phyloP scores from a whole-genome alignment of 306 rosid genomes.

The Sechiopsis laciniata region DNA sequence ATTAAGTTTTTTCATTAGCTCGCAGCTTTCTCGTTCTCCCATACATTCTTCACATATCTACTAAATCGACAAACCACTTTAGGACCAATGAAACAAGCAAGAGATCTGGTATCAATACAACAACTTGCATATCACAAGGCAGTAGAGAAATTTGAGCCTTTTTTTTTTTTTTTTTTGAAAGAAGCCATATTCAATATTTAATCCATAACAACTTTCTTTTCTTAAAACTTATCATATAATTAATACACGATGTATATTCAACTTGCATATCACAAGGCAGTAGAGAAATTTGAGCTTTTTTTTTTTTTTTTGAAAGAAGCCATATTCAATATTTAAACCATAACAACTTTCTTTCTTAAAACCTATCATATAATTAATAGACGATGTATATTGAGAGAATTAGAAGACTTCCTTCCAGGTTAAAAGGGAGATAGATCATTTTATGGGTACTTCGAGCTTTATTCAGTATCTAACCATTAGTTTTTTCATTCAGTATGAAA shows the following conservation, averaged over 20 bases:
- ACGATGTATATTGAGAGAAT: background rate
- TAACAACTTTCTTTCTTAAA: background rate
- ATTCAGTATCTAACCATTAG: background rate
- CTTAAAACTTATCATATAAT: background rate
- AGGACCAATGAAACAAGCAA: constrained; percentile 19
- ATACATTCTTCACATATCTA: constrained; percentile 87
- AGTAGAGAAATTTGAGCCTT: background rate
- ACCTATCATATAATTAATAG: constrained; percentile 1
- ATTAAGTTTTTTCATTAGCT: constrained; percentile 75
- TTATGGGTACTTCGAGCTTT: background rate
- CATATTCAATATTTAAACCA: background rate
- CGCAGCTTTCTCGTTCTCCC: constrained; percentile 83
- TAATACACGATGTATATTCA: background rate
- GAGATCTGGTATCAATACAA: background rate
- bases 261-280: no score
- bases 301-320: no score
- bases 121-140: no score
- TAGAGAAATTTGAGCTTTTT: background rate
- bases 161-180: no score
- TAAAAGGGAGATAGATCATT: background rate
- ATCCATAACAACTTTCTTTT: background rate
- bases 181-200: background rate
- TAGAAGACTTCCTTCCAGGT: background rate
- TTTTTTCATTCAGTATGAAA: background rate
- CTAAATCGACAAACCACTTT: constrained; percentile 23